Evolutionary conservation across 805 yeast genomes (phyloP).

Genomic region (Tetrapisispora pingtungensis): DNA sequence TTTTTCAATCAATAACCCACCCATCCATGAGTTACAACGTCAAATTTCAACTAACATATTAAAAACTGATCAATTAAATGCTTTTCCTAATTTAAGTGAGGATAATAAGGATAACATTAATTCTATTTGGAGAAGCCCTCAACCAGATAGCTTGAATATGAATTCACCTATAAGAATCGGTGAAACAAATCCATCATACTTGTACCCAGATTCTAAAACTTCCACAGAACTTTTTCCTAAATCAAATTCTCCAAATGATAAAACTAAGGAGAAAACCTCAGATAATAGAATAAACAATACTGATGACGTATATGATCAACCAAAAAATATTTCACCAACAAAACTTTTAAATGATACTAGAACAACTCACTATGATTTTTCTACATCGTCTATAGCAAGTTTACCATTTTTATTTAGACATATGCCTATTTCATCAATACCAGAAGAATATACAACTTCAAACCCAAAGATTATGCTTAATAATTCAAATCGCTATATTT

Average conservation of each 20-base stretch:
- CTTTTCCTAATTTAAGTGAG: constrained; percentile 3
- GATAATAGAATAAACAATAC: neutral
- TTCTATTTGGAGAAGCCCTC: constrained; percentile 22
- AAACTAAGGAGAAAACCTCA: neutral
- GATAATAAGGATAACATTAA: constrained; percentile 17
- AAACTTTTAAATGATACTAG: neutral
- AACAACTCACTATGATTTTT: constrained; percentile 2
- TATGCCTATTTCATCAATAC: constrained; percentile 54
- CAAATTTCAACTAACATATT: constrained; percentile 10
- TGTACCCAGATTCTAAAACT: neutral
- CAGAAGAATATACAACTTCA: constrained; percentile 34
- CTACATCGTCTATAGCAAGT: constrained; percentile 6
- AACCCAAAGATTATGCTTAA: constrained; percentile 16
- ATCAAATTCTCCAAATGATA: neutral
- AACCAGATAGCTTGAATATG: constrained; percentile 10
- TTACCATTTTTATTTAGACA: constrained; percentile 59
- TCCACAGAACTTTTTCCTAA: neutral
- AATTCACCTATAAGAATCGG: constrained; percentile 15
- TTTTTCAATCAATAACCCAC: constrained; percentile 7
- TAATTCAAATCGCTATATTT: constrained; percentile 14
- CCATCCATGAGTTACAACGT: constrained; percentile 10
- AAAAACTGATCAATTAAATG: constrained; percentile 7
- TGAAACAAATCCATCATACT: constrained; percentile 5
- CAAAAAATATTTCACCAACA: neutral
- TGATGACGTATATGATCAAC: neutral